Conservation (phyloP, 2,329 filamentous ascomycete genomes). For the Paraphaeosphaeria minitans region DNA sequence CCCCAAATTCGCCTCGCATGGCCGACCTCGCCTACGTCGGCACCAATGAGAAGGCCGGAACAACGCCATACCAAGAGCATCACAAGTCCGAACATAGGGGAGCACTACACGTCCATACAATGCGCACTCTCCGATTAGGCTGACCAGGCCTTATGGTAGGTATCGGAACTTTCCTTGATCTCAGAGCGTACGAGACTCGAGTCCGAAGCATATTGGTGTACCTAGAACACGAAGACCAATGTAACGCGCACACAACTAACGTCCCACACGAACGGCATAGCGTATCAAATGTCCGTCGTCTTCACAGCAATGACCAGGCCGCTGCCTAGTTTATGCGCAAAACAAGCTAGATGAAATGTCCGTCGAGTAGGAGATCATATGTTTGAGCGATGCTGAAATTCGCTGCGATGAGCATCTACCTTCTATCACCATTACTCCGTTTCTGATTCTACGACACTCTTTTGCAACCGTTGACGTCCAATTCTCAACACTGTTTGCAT, state of each 20-base stretch:
- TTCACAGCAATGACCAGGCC: too few species aligned
- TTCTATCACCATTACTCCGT: not conserved
- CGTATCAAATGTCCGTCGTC: not conserved
- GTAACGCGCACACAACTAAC: not conserved
- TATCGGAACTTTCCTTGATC: not conserved
- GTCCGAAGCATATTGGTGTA: not conserved
- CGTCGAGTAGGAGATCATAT: not conserved
- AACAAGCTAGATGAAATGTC: not conserved
- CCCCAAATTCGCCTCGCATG: not conserved
- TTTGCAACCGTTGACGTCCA: not conserved
- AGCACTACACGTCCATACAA: not conserved
- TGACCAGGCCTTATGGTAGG: not conserved
- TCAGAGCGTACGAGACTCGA: not conserved
- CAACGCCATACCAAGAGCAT: not conserved
- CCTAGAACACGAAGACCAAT: not conserved
- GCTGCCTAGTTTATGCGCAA: too few species aligned
- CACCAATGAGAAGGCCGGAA: not conserved
- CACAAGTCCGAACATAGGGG: not conserved
- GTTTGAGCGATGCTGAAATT: not conserved
- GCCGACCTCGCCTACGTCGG: not conserved
- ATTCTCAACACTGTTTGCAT: not conserved
- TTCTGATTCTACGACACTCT: not conserved
- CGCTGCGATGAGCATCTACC: not conserved
- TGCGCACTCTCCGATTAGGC: not conserved
- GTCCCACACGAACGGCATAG: not conserved